Conservation (phyloP, 768 basidiomycete genomes). For the Amanita pseudoporphyria region DNA sequence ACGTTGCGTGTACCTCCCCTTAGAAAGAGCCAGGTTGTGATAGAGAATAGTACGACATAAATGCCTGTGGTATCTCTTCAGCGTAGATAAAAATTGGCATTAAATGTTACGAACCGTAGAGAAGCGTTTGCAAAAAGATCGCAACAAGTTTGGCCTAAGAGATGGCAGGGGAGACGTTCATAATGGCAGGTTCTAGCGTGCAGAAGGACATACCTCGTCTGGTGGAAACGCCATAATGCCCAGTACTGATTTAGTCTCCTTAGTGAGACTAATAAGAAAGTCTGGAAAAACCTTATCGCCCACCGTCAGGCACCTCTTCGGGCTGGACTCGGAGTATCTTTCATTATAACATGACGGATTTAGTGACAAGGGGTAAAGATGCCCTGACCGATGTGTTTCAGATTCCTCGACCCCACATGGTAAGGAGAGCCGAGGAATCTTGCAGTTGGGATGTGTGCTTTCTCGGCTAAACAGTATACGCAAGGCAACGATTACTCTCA, state of each 20-base stretch:
- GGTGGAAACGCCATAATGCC: slow-evolving; percentile 9
- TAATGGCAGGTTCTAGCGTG: not conserved
- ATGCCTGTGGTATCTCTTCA: slow-evolving; percentile 10
- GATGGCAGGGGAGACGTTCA: not conserved
- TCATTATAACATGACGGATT: not conserved
- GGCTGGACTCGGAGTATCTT: not conserved
- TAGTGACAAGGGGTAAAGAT: not conserved
- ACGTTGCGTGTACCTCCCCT: slow-evolving; percentile 9
- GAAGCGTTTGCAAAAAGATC: slow-evolving; percentile 18
- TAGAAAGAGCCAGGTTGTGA: slow-evolving; percentile 18
- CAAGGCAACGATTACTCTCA: too few species aligned
- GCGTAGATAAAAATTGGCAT: not conserved
- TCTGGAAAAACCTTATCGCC: not conserved
- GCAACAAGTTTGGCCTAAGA: slow-evolving; percentile 15
- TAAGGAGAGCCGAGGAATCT: too few species aligned
- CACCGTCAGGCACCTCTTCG: not conserved
- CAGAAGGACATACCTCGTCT: slow-evolving; percentile 7
- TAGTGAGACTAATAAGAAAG: not conserved
- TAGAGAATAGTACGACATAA: slow-evolving; percentile 17
- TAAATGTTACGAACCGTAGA: slow-evolving; percentile 14
- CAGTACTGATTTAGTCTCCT: not conserved
- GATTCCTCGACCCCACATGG: too few species aligned
- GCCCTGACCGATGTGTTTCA: too few species aligned
- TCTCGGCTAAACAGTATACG: too few species aligned
- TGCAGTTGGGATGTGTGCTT: too few species aligned